Percentiles rank a stretch among this genome's conserved stretches.
phyloP scores from a whole-genome alignment of 2,329 filamentous ascomycete genomes.

The Fulvia fulva region DNA sequence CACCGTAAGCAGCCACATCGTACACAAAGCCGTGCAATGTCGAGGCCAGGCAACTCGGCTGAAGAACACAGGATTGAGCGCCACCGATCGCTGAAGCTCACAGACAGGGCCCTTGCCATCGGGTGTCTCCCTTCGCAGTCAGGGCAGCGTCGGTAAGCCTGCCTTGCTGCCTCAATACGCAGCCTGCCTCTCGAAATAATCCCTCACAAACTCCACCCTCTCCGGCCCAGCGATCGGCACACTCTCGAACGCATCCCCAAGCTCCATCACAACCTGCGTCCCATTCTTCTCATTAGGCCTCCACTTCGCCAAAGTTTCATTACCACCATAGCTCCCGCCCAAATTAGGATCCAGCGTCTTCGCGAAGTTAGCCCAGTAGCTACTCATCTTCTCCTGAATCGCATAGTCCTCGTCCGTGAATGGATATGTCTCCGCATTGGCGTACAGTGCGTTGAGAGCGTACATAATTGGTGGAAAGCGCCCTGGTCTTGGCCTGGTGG shows the following conservation, averaged over 20 bases:
- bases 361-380: conserved; percentile 8
- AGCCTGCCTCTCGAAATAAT: conserved; percentile 7
- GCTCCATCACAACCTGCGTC: conserved; percentile 2
- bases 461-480: conserved; percentile 9
- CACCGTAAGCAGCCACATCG: neutral
- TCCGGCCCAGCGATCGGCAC: neutral
- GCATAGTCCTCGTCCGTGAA: conserved; percentile 3
- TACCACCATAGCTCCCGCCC: neutral
- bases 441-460: conserved; percentile 7
- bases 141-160: neutral
- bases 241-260: neutral
- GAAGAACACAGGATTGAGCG: neutral
- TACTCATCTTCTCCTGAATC: conserved; percentile 5
- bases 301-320: conserved; percentile 3
- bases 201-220: conserved; percentile 4
- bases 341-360: conserved; percentile 9
- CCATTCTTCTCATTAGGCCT: neutral
- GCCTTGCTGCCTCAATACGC: neutral
- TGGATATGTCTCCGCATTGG: conserved; percentile 4
- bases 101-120: no score
- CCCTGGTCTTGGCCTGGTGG: conserved; percentile 5
- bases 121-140: no score
- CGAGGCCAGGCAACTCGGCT: neutral
- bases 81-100: no score
- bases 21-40: neutral